Evolutionary conservation across 345 rosid genomes (phyloP).

Genomic region (Cardamine chenopodiifolia): DNA sequence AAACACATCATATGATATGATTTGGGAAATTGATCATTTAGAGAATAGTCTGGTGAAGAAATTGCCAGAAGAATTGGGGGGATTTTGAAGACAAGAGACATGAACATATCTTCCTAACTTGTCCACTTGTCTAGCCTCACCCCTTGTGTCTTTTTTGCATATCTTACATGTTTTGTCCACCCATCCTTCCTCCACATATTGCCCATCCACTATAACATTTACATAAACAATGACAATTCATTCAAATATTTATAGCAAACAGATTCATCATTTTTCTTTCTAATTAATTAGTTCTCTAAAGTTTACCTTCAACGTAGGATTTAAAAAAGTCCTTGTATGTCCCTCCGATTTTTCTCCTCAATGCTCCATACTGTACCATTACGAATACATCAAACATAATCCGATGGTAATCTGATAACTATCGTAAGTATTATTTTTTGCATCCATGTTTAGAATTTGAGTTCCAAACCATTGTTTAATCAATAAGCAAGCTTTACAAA

Average conservation of each 20-base stretch:
- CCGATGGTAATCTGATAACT: background rate
- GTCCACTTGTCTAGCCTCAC: slow-evolving; percentile 80
- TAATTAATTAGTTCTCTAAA: background rate
- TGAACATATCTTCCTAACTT: slow-evolving; percentile 76
- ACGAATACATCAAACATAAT: background rate
- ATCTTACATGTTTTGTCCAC: slow-evolving; percentile 91
- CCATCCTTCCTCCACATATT: slow-evolving; percentile 74
- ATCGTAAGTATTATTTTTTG: background rate
- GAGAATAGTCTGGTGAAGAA: slow-evolving; percentile 77
- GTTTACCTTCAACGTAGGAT: slow-evolving; percentile 80
- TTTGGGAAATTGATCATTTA: slow-evolving; percentile 34
- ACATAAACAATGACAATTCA: background rate
- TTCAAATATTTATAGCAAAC: background rate
- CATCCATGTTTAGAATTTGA: slow-evolving; percentile 3
- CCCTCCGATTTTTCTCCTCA: slow-evolving; percentile 91
- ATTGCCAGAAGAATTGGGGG: slow-evolving; percentile 59
- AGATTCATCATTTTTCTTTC: background rate
- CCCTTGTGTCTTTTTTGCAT: slow-evolving; percentile 83
- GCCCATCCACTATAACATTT: slow-evolving; percentile 63
- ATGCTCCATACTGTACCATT: slow-evolving; percentile 77
- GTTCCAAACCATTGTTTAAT: background rate
- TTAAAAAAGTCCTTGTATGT: slow-evolving; percentile 94
- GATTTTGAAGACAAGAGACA: slow-evolving; percentile 63
- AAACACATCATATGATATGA: slow-evolving; percentile 7
- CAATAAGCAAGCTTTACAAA: background rate